Evolutionary conservation across 495 filamentous ascomycete species (phyloP).

Genomic region (Melanomma pulvis-pyrius): DNA sequence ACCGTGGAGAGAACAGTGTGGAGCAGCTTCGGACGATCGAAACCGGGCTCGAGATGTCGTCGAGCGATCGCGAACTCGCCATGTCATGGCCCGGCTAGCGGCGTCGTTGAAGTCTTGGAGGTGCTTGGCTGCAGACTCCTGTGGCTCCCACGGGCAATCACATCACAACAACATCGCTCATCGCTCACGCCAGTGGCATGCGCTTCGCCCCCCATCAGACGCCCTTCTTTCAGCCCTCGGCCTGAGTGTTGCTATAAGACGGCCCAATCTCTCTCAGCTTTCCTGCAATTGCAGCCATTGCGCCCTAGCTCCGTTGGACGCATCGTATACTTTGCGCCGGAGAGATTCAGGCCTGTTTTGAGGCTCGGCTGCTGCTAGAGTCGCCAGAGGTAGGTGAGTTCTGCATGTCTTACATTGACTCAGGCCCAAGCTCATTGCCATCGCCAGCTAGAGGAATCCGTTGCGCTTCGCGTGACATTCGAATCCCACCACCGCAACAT

Average conservation of each 20-base stretch:
- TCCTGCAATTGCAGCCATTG: background rate
- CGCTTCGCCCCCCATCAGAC: background rate
- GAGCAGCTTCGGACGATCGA: too few relatives aligned
- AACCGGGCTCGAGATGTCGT: too few relatives aligned
- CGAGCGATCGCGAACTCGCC: too few relatives aligned
- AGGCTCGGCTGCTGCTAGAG: background rate
- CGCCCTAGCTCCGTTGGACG: background rate
- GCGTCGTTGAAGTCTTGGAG: background rate
- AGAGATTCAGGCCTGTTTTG: background rate
- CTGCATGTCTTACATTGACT: background rate
- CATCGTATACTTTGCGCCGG: background rate
- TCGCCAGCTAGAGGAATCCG: background rate
- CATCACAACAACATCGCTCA: slow-evolving; percentile 5
- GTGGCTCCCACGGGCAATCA: background rate
- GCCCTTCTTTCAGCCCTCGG: background rate
- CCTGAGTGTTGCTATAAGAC: background rate
- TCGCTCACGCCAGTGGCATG: slow-evolving; percentile 1
- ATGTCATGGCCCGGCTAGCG: slow-evolving; percentile 26
- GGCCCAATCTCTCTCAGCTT: background rate
- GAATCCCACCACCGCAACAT: background rate
- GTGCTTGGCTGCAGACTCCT: slow-evolving; percentile 5
- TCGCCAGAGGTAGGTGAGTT: background rate
- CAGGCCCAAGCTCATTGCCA: background rate
- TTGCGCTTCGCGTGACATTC: background rate
- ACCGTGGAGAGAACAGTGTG: too few relatives aligned